These are phyloP conservation scores for Paratinospora sagittata DNA, from an alignment of 164 flowering plant genomes.

Conservation along the genomic window DNA sequence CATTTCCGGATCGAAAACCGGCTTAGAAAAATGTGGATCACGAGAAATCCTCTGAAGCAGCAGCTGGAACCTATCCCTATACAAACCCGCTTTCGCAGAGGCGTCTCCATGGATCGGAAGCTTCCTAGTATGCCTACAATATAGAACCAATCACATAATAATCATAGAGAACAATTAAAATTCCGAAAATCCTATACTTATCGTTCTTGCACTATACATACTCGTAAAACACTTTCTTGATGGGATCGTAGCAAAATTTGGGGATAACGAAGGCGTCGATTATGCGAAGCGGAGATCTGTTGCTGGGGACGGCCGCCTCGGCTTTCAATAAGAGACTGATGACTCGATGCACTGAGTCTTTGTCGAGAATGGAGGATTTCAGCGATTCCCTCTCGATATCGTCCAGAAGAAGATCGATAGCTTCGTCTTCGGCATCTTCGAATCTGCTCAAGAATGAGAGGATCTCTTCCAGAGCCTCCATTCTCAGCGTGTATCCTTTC, in stretches of 20 bases:
- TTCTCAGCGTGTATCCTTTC: slow-evolving; percentile 61
- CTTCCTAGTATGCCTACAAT: slow-evolving; percentile 53
- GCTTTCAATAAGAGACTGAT: slow-evolving; percentile 50
- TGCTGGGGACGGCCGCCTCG: slow-evolving; percentile 37
- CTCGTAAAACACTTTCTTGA: slow-evolving; percentile 69
- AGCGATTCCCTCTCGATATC: slow-evolving; percentile 57
- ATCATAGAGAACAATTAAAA: neutral
- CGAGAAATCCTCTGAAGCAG: slow-evolving; percentile 81
- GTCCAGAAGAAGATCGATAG: slow-evolving; percentile 83
- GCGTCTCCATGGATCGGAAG: slow-evolving; percentile 84
- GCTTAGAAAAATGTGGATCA: slow-evolving; percentile 68
- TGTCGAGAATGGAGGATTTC: slow-evolving; percentile 67
- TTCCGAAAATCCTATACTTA: neutral
- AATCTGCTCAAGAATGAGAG: slow-evolving; percentile 52
- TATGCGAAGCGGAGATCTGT: slow-evolving; percentile 41
- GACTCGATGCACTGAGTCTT: slow-evolving; percentile 56
- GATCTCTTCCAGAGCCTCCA: slow-evolving; percentile 65
- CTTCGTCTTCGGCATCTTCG: slow-evolving; percentile 59
- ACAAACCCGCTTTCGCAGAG: slow-evolving; percentile 65
- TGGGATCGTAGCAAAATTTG: slow-evolving; percentile 66
- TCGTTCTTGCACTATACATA: slow-evolving; percentile 24
- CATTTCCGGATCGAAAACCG: slow-evolving; percentile 61
- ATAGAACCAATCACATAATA: neutral
- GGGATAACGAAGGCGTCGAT: slow-evolving; percentile 70
- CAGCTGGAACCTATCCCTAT: slow-evolving; percentile 79